Percentiles rank a stretch among this genome's conserved stretches.
These are phyloP conservation scores for Xylaria palmicola DNA, from an alignment of 495 filamentous ascomycete genomes.

Conservation along the genomic window DNA sequence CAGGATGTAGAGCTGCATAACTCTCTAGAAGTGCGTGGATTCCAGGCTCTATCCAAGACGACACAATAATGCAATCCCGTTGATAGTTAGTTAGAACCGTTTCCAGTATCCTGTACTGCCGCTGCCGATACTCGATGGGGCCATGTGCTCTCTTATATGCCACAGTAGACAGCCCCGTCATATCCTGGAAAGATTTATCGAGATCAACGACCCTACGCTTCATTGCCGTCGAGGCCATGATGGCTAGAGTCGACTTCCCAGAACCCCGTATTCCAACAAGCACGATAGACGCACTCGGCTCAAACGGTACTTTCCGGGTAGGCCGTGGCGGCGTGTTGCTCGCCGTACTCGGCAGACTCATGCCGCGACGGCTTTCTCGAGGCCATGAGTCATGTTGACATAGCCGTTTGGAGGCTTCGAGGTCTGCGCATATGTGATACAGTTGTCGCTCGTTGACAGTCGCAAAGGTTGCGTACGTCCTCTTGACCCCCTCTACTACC, in stretches of 20 bases:
- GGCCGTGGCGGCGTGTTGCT: constrained; percentile 12
- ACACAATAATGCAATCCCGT: constrained; percentile 63
- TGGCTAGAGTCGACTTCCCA: constrained; percentile 68
- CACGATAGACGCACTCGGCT: constrained; percentile 60
- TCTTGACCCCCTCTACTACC: constrained; percentile 17
- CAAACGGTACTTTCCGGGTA: constrained; percentile 35
- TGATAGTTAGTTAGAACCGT: constrained; percentile 60
- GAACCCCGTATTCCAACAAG: constrained; percentile 68
- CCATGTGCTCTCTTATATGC: constrained; percentile 58
- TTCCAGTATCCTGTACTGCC: constrained; percentile 57
- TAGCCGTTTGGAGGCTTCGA: not conserved
- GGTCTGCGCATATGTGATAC: not conserved
- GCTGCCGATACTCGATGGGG: constrained; percentile 52
- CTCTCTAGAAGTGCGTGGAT: constrained; percentile 55
- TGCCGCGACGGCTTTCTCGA: not conserved
- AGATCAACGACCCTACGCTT: constrained; percentile 63
- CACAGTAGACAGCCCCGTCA: constrained; percentile 57
- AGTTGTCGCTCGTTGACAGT: not conserved
- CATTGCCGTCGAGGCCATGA: constrained; percentile 64
- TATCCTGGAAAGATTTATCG: constrained; percentile 60
- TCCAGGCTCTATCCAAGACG: constrained; percentile 54
- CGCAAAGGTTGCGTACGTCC: not conserved
- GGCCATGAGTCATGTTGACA: not conserved
- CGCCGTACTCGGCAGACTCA: constrained; percentile 2
- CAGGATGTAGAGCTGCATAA: constrained; percentile 59